phyloP scores from a whole-genome alignment of 345 rosid species.

The Citrus inodora region DNA sequence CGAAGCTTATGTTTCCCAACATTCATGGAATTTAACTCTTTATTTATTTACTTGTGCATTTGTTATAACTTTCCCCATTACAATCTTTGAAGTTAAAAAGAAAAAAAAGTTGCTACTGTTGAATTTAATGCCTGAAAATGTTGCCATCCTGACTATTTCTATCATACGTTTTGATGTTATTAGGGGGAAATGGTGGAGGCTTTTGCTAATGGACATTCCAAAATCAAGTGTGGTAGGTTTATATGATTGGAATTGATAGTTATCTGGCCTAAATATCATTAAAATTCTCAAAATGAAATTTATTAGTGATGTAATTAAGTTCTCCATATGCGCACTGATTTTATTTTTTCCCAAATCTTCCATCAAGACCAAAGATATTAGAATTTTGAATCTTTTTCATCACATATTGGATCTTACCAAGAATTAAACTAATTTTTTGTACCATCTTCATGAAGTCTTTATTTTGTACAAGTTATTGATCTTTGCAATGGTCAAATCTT shows the following conservation, averaged over 20 bases:
- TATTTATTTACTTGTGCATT: background rate
- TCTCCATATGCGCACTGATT: background rate
- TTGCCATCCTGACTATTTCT: conserved; percentile 6
- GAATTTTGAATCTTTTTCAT: background rate
- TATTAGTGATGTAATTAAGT: background rate
- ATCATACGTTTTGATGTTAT: conserved; percentile 14
- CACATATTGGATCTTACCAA: background rate
- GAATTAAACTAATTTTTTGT: background rate
- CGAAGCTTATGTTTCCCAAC: background rate
- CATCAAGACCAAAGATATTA: background rate
- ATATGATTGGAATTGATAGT: background rate
- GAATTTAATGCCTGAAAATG: background rate
- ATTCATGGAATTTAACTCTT: background rate
- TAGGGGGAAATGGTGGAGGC: conserved; percentile 87
- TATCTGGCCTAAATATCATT: conserved; percentile 5
- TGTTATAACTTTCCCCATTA: background rate
- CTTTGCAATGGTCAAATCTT: background rate
- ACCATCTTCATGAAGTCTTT: background rate
- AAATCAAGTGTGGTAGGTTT: conserved; percentile 86
- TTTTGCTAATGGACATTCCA: conserved; percentile 86
- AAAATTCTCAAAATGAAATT: background rate
- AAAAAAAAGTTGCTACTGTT: background rate
- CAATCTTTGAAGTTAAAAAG: background rate
- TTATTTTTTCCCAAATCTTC: background rate
- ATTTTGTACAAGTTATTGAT: background rate